phyloP scores from a whole-genome alignment of 257 asterid genomes.

The Solanum commersonii region DNA sequence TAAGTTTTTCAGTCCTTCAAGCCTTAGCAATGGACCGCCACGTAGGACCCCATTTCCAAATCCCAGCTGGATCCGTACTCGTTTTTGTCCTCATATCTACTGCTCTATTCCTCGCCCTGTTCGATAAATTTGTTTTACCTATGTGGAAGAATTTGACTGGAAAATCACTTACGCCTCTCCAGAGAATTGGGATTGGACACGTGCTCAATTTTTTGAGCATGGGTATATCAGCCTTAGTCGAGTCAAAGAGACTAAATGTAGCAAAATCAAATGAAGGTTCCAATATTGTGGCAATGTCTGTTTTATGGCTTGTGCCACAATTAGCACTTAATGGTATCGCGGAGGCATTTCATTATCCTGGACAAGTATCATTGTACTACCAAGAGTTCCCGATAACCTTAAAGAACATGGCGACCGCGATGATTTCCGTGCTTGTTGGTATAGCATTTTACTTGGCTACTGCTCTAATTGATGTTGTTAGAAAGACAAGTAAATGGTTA shows the following conservation, averaged over 20 bases:
- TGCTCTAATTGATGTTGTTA: constrained; percentile 3
- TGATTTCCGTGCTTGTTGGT: constrained; percentile 40
- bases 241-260: constrained; percentile 28
- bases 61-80: constrained; percentile 4
- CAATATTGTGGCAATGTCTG: constrained; percentile 23
- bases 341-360: constrained; percentile 56
- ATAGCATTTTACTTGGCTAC: constrained; percentile 3
- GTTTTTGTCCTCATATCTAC: constrained; percentile 1
- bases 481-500: constrained; percentile 8
- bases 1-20: constrained; percentile 6
- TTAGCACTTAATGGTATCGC: constrained; percentile 21
- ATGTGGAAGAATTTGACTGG: not conserved
- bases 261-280: constrained; percentile 1
- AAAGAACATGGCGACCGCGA: constrained; percentile 50
- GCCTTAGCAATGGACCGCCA: constrained; percentile 16
- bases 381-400: constrained; percentile 46
- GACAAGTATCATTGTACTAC: constrained; percentile 43
- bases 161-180: constrained; percentile 1
- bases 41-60: constrained; percentile 7
- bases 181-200: constrained; percentile 14
- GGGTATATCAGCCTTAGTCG: constrained; percentile 48
- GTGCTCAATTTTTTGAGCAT: constrained; percentile 17
- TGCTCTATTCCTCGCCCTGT: not conserved
- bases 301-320: constrained; percentile 46
- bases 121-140: not conserved